Evolutionary conservation across 331 rosid species (phyloP).

Genomic region (Prunus yedoensis): DNA sequence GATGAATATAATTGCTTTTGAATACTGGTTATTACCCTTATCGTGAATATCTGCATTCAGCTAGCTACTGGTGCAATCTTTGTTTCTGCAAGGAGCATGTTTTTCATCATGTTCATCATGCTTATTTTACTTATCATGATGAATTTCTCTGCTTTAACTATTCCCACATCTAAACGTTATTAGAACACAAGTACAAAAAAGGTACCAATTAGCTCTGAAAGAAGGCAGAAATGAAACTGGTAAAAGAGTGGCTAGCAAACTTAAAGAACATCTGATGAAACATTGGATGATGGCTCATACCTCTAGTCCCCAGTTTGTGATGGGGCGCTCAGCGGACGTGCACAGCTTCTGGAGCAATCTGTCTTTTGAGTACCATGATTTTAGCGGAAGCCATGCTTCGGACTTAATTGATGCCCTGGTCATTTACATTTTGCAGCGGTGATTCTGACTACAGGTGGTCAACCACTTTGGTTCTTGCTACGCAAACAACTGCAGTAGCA

Average conservation of each 20-base stretch:
- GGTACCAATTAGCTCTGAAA: constrained; percentile 39
- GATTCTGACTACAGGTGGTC: constrained; percentile 82
- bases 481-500: constrained; percentile 61
- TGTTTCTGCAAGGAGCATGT: constrained; percentile 64
- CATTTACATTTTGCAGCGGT: constrained; percentile 64
- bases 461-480: constrained; percentile 48
- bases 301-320: constrained; percentile 76
- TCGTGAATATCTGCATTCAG: constrained; percentile 73
- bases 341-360: constrained; percentile 80
- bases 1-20: constrained; percentile 71
- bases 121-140: constrained; percentile 54
- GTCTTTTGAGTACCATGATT: constrained; percentile 59
- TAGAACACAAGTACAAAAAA: constrained; percentile 47
- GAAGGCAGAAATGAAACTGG: constrained; percentile 26
- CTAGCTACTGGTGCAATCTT: constrained; percentile 82
- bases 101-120: constrained; percentile 56
- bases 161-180: constrained; percentile 58
- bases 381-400: constrained; percentile 59
- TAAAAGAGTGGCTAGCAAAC: constrained; percentile 17
- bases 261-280: constrained; percentile 45
- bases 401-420: constrained; percentile 59
- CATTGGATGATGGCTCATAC: constrained; percentile 94
- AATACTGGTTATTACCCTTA: constrained; percentile 70
- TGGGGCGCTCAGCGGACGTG: constrained; percentile 83
- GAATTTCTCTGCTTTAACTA: constrained; percentile 55